Conservation (phyloP, 139 green algal genomes). For the Chlamydomonas urium region DNA sequence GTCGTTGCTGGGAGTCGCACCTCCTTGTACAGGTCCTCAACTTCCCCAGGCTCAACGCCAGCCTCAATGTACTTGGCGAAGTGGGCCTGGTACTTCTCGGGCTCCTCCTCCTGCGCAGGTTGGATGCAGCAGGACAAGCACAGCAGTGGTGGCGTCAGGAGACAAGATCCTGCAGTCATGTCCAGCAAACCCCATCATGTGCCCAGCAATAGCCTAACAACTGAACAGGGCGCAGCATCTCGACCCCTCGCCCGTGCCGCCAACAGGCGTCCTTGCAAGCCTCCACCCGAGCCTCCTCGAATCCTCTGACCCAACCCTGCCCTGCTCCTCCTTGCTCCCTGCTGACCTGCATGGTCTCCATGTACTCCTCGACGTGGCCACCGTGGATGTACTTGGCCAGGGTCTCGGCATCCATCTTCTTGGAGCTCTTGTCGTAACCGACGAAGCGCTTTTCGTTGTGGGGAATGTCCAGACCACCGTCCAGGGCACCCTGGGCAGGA, state of each 20-base stretch:
- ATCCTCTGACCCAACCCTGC: too few species aligned
- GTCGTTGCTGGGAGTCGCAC: too few species aligned
- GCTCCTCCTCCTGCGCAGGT: slow-evolving; percentile 96
- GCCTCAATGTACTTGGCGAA: slow-evolving; percentile 19
- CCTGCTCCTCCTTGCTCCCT: too few species aligned
- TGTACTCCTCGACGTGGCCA: slow-evolving; percentile 97
- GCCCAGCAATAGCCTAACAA: too few species aligned
- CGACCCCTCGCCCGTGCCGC: too few species aligned
- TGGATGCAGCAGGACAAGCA: background rate
- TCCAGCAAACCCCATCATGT: too few species aligned
- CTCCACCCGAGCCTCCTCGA: too few species aligned
- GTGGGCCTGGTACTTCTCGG: slow-evolving; percentile 86
- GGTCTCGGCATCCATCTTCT: slow-evolving; percentile 87
- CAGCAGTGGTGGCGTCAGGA: too few species aligned
- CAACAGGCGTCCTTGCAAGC: too few species aligned
- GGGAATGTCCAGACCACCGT: slow-evolving; percentile 96
- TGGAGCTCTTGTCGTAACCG: slow-evolving; percentile 83
- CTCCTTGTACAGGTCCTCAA: slow-evolving; percentile 44
- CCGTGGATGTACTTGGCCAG: slow-evolving; percentile 92
- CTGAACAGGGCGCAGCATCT: too few species aligned
- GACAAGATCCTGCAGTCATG: too few species aligned
- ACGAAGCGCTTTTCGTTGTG: slow-evolving; percentile 99
- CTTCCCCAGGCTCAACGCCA: slow-evolving; percentile 7
- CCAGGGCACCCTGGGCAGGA: slow-evolving; percentile 81
- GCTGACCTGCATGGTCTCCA: slow-evolving; percentile 90